A percentile compares a stretch with the other conserved stretches of the same genome.
These are phyloP conservation scores for Mycosphaerella sp. DNA, from an alignment of 2,329 filamentous ascomycete species.

Conservation along the genomic window DNA sequence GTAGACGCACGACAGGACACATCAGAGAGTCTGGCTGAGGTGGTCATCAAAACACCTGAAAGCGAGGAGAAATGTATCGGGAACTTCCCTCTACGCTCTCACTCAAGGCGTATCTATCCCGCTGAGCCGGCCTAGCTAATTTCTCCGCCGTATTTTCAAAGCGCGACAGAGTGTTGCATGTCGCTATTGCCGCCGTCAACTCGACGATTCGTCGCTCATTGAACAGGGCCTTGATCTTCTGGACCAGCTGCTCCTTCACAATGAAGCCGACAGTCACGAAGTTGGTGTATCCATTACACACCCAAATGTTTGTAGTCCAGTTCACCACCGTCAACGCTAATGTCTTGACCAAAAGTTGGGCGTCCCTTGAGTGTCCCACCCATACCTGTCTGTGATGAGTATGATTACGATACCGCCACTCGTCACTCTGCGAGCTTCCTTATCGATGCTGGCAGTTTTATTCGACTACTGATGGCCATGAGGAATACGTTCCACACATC, in stretches of 20 bases:
- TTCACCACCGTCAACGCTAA: slow-evolving; percentile 35
- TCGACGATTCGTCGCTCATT: slow-evolving; percentile 70
- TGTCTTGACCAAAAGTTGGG: slow-evolving; percentile 53
- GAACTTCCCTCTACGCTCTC: no score
- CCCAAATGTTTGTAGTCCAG: slow-evolving; percentile 60
- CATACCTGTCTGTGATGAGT: slow-evolving; percentile 39
- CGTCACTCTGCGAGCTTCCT: slow-evolving; percentile 76
- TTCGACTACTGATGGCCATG: slow-evolving; percentile 50
- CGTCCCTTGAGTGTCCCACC: slow-evolving; percentile 72
- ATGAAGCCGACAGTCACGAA: slow-evolving; percentile 73
- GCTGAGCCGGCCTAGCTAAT: slow-evolving; percentile 19
- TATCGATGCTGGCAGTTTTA: slow-evolving; percentile 46
- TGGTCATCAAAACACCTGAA: no score
- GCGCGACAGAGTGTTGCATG: slow-evolving; percentile 79
- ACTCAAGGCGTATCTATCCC: background rate
- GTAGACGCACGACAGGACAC: background rate
- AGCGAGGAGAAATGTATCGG: no score
- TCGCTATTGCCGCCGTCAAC: slow-evolving; percentile 69
- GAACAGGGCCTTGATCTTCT: slow-evolving; percentile 55
- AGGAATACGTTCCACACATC: slow-evolving; percentile 56
- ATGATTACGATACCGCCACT: slow-evolving; percentile 68
- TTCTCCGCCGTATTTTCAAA: slow-evolving; percentile 50
- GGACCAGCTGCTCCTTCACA: slow-evolving; percentile 65
- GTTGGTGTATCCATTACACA: slow-evolving; percentile 67
- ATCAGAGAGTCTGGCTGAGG: background rate